These are phyloP conservation scores for Stipa capillata DNA, from an alignment of 176 grass and related monocot genomes.

Conservation along the genomic window DNA sequence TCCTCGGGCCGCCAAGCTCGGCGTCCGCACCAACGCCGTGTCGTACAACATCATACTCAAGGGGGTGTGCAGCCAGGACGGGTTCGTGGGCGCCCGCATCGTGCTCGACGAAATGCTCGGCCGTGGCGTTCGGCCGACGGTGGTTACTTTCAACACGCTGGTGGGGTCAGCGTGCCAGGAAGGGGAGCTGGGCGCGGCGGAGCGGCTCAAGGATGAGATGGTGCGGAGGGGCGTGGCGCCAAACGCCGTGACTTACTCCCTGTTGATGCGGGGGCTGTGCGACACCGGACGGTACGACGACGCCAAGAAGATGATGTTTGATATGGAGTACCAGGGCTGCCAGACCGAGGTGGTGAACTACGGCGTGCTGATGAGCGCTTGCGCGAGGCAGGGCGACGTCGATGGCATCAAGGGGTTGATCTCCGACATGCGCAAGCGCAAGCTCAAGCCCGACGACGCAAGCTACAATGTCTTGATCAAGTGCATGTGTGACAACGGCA, in stretches of 20 bases:
- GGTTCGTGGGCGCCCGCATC: conserved; percentile 21
- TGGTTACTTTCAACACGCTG: conserved; percentile 56
- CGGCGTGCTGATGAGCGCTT: conserved; percentile 56
- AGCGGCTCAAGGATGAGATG: conserved; percentile 53
- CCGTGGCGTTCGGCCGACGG: conserved; percentile 47
- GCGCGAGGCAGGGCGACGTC: conserved; percentile 21
- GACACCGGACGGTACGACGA: conserved; percentile 26
- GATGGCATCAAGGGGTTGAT: conserved; percentile 24
- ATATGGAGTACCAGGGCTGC: conserved; percentile 83
- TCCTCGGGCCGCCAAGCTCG: conserved; percentile 36
- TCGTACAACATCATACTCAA: conserved; percentile 92
- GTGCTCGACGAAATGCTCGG: conserved; percentile 79
- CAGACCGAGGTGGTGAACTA: conserved; percentile 46
- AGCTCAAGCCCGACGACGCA: conserved; percentile 36
- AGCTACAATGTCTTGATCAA: conserved; percentile 53
- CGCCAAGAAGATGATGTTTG: conserved; percentile 73
- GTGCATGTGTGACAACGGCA: conserved; percentile 32
- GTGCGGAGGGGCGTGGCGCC: conserved; percentile 22
- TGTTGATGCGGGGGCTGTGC: conserved; percentile 56
- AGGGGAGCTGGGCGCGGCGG: conserved; percentile 25
- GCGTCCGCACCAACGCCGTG: conserved; percentile 58
- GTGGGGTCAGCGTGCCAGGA: conserved; percentile 31
- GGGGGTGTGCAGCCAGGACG: conserved; percentile 30
- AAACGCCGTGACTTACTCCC: conserved; percentile 57
- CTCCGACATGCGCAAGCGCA: conserved; percentile 49